A percentile compares a stretch with the other conserved stretches of the same genome.
These are phyloP conservation scores for Mortierella sp. DNA, from an alignment of 371 early-diverging fungal species.

Conservation along the genomic window DNA sequence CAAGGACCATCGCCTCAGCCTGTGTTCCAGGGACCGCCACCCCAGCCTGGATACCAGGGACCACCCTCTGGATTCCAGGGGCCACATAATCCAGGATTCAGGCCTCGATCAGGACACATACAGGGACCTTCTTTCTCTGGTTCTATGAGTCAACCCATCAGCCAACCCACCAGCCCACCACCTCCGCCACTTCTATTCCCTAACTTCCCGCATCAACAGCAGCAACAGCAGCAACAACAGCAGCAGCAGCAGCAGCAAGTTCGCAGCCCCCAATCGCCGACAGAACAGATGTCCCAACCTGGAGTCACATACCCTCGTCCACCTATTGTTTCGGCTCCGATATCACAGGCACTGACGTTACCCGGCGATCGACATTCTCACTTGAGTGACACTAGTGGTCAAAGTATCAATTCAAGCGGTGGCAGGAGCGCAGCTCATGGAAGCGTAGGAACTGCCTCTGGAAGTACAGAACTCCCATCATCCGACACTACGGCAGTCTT, in stretches of 20 bases:
- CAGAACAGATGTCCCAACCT: too few relatives aligned
- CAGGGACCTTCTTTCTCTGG: constrained; percentile 10
- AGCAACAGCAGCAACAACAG: constrained; percentile 25
- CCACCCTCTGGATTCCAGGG: not conserved
- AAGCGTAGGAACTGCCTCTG: constrained; percentile 6
- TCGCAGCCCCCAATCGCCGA: too few relatives aligned
- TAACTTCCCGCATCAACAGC: constrained; percentile 20
- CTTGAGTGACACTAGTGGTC: constrained; percentile 17
- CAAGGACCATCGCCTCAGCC: constrained; percentile 4
- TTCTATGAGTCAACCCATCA: constrained; percentile 14
- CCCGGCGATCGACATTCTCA: constrained; percentile 17
- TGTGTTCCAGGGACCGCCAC: constrained; percentile 8
- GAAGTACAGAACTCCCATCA: not conserved
- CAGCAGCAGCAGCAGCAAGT: constrained; percentile 18
- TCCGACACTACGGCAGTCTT: not conserved
- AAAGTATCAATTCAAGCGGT: constrained; percentile 5
- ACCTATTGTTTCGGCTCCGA: constrained; percentile 9
- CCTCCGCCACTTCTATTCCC: constrained; percentile 18
- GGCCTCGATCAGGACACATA: not conserved
- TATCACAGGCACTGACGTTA: not conserved
- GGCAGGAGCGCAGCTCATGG: constrained; percentile 11
- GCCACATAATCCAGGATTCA: not conserved
- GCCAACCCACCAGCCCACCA: too few relatives aligned
- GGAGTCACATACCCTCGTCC: constrained; percentile 25
- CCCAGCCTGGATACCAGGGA: constrained; percentile 13